Evolutionary conservation across 768 basidiomycete genomes (phyloP), one percentile per base, ranked within the genome.

Genomic region (Macrolepiota fuliginosa): DNA sequence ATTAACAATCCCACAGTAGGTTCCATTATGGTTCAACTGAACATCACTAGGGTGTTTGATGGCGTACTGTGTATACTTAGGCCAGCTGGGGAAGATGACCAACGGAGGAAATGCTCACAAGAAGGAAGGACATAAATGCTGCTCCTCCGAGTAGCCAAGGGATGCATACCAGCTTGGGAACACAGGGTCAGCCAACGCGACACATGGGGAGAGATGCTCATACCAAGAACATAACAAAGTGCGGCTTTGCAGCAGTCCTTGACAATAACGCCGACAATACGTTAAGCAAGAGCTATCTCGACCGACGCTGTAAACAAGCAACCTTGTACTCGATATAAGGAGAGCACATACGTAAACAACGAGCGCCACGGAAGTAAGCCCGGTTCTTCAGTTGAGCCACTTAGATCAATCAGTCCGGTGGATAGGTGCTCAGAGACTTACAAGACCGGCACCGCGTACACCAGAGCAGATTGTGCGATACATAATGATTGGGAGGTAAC

Each of bases 401-500:
- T 37, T 50, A 12, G 13, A 27, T 39, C 17, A 5, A 55, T 19
- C 11, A 24, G n/a, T 42, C n/a, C 5, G 19, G 11, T 19, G 36
- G 9, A 36, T 12, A n/a, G 13, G 40, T 24, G 7, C 6, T 4
- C 22, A 15, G 13, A 9, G 42, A 19, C 74, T 50, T 58, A 74
- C 74, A 76, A 59, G 37, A 60, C 58, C 17, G 74, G 73, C 22
- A 71, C 70, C 4, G 70, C 65, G 54, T 76, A 74, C 36, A 74
- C 71, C 4, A 66, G 63, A 15, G 70, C 71, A 9, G 68, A 65
- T 60, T 76, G 74, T 15, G 67, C 60, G 19, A 72, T 63, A 49
- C 74, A 76, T n/a, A 70, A 42, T 4, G 65, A 64, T 56, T 58
- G 36, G 12, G 72, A 71, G 12, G 35, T 53, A 2, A 69, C 65